Base-by-base conservation (phyloP, 495 filamentous ascomycete genomes). In the Melanomma pulvis-pyrius region DNA sequence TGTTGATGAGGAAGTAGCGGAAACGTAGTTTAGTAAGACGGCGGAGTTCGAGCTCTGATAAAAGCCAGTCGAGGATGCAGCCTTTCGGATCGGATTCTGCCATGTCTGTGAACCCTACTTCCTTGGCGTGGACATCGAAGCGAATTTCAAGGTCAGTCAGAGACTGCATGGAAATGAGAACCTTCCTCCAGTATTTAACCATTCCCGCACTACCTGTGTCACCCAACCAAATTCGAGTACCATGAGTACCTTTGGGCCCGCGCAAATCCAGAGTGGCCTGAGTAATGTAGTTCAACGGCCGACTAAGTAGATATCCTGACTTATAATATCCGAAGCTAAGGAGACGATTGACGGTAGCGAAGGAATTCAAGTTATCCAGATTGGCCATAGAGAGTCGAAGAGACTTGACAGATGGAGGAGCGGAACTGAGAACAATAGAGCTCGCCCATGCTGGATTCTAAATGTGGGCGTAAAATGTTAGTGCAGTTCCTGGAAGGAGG, bases 331-430 rank as follows among this genome's bases (percentile, higher is more conserved):
- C 25, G 6, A 41, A 34, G 21, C 11, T 44, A 24, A 65, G 62
- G 8, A 65, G 54, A 5, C 53, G 39, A n/a, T 65, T 65, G 44
- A 65, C 47, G 7, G 62, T 65, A 28, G 53, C 44, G 44, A 65
- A 65, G 39, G 53, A 51, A 52, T 59, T 65, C 8, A 65, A 29
- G 26, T 41, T 60, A 49, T 66, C 63, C 1, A 54, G 8, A 30
- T 66, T 66, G 44, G 47, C 55, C 17, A 51, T 51, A 24, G 29
- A 39, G 5, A 66, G 56, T 1, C 26, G 24, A 1, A 65, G 26
- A 39, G 62, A 50, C 28, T 56, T 57, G 11, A 65, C 62, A 19
- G 39, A 22, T 0, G 15, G 0, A n/a, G 62, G 62, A n/a, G 21
- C 44, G 21, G 19, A 44, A 7, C 1, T 12, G 19, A 29, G 22